Evolutionary conservation across 106 monocot species (phyloP).

Genomic region (Dioscorea dumetorum): DNA sequence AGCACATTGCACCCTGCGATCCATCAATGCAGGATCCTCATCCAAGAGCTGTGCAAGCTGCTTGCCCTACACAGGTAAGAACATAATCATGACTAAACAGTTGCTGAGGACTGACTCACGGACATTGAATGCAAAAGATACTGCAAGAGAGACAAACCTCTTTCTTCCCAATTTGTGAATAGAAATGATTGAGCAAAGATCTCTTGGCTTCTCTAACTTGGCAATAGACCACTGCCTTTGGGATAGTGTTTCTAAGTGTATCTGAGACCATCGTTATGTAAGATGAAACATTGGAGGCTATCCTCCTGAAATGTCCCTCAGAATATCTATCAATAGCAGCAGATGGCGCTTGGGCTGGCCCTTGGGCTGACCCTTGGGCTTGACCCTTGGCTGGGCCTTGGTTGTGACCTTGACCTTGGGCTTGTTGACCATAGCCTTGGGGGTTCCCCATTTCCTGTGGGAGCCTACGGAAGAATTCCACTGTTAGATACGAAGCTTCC

Average conservation of each 20-base stretch:
- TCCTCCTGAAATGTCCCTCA: constrained; percentile 80
- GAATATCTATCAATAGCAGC: constrained; percentile 37
- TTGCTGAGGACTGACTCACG: neutral
- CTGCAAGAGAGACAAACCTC: constrained; percentile 14
- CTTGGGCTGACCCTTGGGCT: no score
- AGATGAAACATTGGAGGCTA: constrained; percentile 76
- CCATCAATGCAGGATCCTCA: constrained; percentile 84
- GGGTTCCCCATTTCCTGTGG: constrained; percentile 67
- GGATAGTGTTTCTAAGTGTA: constrained; percentile 47
- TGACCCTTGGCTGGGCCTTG: no score
- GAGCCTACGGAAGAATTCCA: constrained; percentile 89
- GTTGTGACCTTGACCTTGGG: no score
- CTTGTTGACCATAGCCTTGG: no score
- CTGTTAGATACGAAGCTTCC: constrained; percentile 90
- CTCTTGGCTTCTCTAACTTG: constrained; percentile 91
- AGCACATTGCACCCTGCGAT: constrained; percentile 55
- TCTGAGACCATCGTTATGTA: constrained; percentile 74
- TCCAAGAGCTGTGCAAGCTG: constrained; percentile 67
- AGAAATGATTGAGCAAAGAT: constrained; percentile 69
- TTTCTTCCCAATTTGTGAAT: constrained; percentile 50
- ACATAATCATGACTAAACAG: neutral
- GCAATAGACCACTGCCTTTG: constrained; percentile 80
- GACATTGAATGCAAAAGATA: neutral
- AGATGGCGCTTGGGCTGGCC: constrained; percentile 1
- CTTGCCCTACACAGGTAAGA: constrained; percentile 40